Percentiles rank a stretch among this genome's conserved stretches.
Conservation (phyloP, 2,329 filamentous ascomycete species). For the Atkinsonella hypoxylon region DNA sequence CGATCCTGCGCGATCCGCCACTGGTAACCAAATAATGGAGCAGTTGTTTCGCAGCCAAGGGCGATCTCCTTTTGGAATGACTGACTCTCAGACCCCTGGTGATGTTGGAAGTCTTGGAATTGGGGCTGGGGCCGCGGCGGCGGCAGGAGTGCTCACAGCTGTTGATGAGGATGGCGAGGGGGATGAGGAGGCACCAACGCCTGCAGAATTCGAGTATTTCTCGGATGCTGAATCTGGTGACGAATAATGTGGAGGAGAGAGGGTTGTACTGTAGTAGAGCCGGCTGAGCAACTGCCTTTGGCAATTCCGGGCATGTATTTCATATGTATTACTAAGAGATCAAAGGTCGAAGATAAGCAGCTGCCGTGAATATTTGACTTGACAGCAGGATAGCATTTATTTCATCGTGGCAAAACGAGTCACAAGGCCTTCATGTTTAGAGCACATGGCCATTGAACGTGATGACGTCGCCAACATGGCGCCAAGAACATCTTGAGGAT, state of each 20-base stretch:
- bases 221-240: slow-evolving; percentile 46
- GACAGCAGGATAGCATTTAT: too few relatives aligned
- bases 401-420: too few relatives aligned
- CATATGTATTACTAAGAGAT: slow-evolving; percentile 8
- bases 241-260: slow-evolving; percentile 12
- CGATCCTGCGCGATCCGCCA: slow-evolving; percentile 19
- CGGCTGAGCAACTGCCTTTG: not conserved
- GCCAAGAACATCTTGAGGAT: too few relatives aligned
- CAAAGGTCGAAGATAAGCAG: not conserved
- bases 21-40: slow-evolving; percentile 25
- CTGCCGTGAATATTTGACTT: not conserved
- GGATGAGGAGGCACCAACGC: slow-evolving; percentile 58
- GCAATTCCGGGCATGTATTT: slow-evolving; percentile 5
- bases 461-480: too few relatives aligned
- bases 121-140: slow-evolving; percentile 50
- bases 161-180: slow-evolving; percentile 75
- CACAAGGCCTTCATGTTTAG: too few relatives aligned
- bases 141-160: slow-evolving; percentile 70
- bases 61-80: slow-evolving; percentile 20
- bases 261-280: not conserved
- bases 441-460: too few relatives aligned
- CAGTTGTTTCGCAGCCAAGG: slow-evolving; percentile 30
- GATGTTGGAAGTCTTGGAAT: slow-evolving; percentile 30
- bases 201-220: slow-evolving; percentile 68
- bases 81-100: slow-evolving; percentile 17